phyloP scores from a whole-genome alignment of 2,329 filamentous ascomycete species.

The Penicillium hordei region DNA sequence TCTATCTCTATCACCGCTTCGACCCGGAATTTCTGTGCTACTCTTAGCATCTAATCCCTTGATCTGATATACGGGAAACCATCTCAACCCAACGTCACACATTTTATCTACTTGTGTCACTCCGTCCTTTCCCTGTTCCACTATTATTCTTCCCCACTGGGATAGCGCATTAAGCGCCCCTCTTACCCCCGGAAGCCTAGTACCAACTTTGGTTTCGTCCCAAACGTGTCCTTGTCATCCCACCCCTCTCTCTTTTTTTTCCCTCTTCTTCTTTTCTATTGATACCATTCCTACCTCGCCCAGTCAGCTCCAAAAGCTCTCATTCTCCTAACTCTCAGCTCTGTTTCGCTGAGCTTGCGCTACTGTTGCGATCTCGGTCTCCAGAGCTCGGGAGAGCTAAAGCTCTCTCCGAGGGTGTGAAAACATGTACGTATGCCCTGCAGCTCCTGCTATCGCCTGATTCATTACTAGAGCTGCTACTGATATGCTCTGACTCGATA shows the following conservation, averaged over 20 bases:
- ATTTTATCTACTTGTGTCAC: conserved; percentile 18
- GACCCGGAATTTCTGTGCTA: background rate
- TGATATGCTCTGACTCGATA: conserved; percentile 42
- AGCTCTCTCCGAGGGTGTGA: conserved; percentile 12
- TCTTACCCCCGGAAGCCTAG: conserved; percentile 13
- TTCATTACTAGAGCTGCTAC: background rate
- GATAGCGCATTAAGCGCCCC: conserved; percentile 12
- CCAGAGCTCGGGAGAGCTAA: conserved; percentile 15
- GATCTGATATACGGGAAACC: background rate
- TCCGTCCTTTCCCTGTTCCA: conserved; percentile 17
- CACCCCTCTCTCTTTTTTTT: background rate
- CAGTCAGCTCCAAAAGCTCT: background rate
- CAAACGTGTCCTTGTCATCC: conserved; percentile 4
- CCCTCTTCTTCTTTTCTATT: background rate
- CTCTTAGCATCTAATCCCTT: background rate
- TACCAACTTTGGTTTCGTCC: background rate
- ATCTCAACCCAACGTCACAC: conserved; percentile 10
- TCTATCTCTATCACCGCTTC: conserved; percentile 3
- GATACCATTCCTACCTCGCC: background rate
- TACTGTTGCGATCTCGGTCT: background rate
- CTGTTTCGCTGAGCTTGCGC: conserved; percentile 2
- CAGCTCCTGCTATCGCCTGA: background rate
- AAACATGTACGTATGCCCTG: conserved; percentile 5
- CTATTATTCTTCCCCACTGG: conserved; percentile 22
- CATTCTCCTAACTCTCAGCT: background rate